Conservation (phyloP, 441 rosid genomes). For the Populus tomentosa region DNA sequence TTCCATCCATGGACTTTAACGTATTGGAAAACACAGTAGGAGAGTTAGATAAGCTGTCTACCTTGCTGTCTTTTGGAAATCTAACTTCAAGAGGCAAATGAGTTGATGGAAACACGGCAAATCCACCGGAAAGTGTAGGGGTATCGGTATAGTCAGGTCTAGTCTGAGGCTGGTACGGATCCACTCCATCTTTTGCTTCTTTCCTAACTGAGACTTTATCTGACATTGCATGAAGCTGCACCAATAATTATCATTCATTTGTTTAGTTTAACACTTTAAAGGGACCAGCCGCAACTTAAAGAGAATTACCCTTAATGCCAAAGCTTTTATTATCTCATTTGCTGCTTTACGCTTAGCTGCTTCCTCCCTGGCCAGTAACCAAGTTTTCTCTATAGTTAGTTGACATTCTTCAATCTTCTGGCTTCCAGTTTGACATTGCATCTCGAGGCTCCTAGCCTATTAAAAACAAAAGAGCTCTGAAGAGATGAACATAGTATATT, state of each 20-base stretch:
- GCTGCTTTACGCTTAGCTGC: constrained; percentile 72
- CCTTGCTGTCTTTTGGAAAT: constrained; percentile 22
- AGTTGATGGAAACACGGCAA: constrained; percentile 19
- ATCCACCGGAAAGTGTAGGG: not conserved
- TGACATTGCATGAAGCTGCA: constrained; percentile 55
- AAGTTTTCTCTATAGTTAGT: constrained; percentile 43
- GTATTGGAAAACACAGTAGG: constrained; percentile 43
- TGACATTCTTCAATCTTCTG: constrained; percentile 57
- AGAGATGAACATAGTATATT: not conserved
- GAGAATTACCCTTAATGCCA: constrained; percentile 53
- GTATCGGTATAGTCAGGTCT: constrained; percentile 22
- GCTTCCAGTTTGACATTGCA: constrained; percentile 44
- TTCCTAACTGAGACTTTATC: constrained; percentile 33
- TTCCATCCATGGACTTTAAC: constrained; percentile 27
- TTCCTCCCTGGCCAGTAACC: constrained; percentile 64
- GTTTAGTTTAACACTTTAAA: not conserved
- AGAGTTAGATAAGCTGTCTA: constrained; percentile 32
- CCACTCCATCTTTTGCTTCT: constrained; percentile 26
- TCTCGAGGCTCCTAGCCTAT: constrained; percentile 54
- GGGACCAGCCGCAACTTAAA: not conserved
- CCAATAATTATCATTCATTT: not conserved
- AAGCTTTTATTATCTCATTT: constrained; percentile 62
- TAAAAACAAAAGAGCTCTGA: constrained; percentile 3
- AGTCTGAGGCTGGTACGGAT: constrained; percentile 13
- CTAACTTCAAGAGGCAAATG: constrained; percentile 28